These are phyloP conservation scores for Fusarium tupiense DNA, from an alignment of 2,329 filamentous ascomycete genomes.

Conservation along the genomic window DNA sequence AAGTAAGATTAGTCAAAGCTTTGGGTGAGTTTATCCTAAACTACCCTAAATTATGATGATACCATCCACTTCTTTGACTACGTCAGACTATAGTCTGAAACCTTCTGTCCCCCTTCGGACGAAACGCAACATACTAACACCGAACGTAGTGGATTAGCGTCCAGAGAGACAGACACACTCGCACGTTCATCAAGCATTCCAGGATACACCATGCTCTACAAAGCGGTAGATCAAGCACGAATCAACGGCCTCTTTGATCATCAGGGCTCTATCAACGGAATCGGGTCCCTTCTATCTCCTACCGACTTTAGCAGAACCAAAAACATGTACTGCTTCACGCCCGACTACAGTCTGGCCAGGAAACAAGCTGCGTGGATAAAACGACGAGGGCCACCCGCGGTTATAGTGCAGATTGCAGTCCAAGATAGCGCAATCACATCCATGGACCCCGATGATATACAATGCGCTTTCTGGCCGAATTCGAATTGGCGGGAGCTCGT, in stretches of 20 bases:
- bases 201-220: background rate
- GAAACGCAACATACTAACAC: background rate
- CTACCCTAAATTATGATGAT: background rate
- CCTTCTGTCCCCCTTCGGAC: rapidly evolving
- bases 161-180: background rate
- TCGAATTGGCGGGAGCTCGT: background rate
- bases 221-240: background rate
- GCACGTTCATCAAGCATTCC: background rate
- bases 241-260: background rate
- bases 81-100: background rate
- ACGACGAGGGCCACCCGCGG: background rate
- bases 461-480: background rate
- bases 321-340: background rate
- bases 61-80: background rate
- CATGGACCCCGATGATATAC: background rate
- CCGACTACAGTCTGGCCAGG: background rate
- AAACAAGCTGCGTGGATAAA: background rate
- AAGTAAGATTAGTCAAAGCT: background rate
- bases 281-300: background rate
- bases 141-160: background rate
- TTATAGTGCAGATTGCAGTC: background rate
- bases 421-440: background rate
- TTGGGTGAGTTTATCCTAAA: background rate
- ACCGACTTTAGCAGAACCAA: background rate
- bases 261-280: background rate